These are phyloP conservation scores for Penicillium cosmopolitanum DNA, from an alignment of 495 filamentous ascomycete genomes.

Conservation along the genomic window DNA sequence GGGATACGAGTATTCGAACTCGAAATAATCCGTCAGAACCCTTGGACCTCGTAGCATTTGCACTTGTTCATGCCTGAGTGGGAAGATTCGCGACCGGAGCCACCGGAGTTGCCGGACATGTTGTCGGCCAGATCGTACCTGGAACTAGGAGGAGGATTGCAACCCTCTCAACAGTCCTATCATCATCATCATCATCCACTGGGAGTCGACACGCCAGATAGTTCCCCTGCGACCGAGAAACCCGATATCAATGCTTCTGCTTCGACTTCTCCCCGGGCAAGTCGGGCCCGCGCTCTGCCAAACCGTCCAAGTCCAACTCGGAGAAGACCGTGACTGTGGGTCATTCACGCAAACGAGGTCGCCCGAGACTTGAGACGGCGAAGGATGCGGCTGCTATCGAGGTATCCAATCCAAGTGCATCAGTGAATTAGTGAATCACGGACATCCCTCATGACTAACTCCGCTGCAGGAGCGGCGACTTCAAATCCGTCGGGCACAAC, in stretches of 20 bases:
- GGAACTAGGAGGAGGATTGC: slow-evolving; percentile 10
- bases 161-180: not conserved
- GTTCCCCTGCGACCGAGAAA: not conserved
- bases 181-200: not conserved
- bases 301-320: slow-evolving; percentile 7
- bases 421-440: not conserved
- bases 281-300: slow-evolving; percentile 14
- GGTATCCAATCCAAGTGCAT: slow-evolving; percentile 13
- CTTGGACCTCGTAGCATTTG: not conserved
- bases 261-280: not conserved
- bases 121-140: slow-evolving; percentile 27
- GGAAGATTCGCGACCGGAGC: not conserved
- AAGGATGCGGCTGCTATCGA: slow-evolving; percentile 33
- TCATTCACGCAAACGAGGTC: slow-evolving; percentile 30
- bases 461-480: slow-evolving; percentile 61
- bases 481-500: slow-evolving; percentile 84
- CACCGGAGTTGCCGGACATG: slow-evolving; percentile 7
- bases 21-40: not conserved
- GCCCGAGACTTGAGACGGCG: slow-evolving; percentile 25
- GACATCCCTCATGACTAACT: not conserved
- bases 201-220: not conserved
- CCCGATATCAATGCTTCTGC: not conserved
- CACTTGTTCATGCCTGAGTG: not conserved
- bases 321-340: slow-evolving; percentile 20
- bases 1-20: not conserved